These are phyloP conservation scores for Glomus cerebriforme DNA, from an alignment of 192 early-diverging fungal species.

Conservation along the genomic window DNA sequence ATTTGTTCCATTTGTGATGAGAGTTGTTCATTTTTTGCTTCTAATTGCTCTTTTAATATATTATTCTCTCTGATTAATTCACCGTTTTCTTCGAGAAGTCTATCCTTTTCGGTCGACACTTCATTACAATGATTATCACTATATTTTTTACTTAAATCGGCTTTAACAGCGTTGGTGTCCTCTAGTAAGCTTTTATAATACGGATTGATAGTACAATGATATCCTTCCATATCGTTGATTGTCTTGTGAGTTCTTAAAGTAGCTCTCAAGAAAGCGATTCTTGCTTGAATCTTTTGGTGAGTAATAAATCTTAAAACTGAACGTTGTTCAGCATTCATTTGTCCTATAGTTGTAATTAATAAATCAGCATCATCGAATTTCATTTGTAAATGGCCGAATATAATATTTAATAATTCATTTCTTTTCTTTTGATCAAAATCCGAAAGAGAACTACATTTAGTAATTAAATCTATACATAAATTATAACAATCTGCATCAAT, in stretches of 20 bases:
- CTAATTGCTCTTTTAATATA: too few relatives aligned
- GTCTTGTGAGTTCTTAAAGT: background rate
- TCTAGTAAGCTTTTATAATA: background rate
- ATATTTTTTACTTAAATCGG: background rate
- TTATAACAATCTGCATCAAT: background rate
- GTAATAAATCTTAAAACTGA: constrained; percentile 2
- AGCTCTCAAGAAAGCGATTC: background rate
- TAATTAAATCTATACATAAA: background rate
- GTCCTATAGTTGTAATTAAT: background rate
- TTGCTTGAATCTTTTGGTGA: constrained; percentile 10
- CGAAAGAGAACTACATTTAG: too few relatives aligned
- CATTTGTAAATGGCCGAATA: background rate
- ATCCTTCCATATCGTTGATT: background rate
- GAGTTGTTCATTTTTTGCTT: background rate
- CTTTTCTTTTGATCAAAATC: too few relatives aligned
- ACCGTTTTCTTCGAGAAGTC: background rate
- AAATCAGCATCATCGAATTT: background rate
- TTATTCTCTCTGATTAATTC: background rate
- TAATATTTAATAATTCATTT: background rate
- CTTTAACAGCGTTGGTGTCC: background rate
- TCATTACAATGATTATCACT: too few relatives aligned
- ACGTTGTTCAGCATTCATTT: background rate
- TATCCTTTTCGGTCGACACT: background rate
- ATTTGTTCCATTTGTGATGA: background rate
- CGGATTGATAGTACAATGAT: background rate